These are phyloP conservation scores for Ambrosiella xylebori DNA, from an alignment of 2,329 filamentous ascomycete genomes.

Conservation along the genomic window DNA sequence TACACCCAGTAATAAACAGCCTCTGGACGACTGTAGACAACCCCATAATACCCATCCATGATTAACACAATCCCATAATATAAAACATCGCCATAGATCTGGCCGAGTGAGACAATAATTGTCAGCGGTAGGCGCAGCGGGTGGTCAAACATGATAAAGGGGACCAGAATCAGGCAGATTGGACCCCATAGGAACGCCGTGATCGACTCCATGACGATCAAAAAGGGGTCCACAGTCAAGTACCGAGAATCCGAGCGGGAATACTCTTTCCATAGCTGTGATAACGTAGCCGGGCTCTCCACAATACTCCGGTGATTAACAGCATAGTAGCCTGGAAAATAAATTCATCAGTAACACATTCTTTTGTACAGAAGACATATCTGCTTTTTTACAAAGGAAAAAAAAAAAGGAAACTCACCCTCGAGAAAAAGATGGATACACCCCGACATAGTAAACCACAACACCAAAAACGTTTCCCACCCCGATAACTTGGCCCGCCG, in stretches of 20 bases:
- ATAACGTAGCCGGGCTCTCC: slow-evolving; percentile 26
- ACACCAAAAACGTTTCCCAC: slow-evolving; percentile 39
- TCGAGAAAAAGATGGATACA: slow-evolving; percentile 29
- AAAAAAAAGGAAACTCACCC: slow-evolving; percentile 16
- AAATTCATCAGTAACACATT: no score
- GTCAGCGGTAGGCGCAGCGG: slow-evolving; percentile 33
- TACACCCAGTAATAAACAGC: slow-evolving; percentile 35
- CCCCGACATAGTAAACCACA: slow-evolving; percentile 64
- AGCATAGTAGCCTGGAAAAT: slow-evolving; percentile 29
- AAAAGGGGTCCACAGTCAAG: slow-evolving; percentile 33
- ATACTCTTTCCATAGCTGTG: slow-evolving; percentile 42
- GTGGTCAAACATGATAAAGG: slow-evolving; percentile 26
- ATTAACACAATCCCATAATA: slow-evolving; percentile 33
- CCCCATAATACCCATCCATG: slow-evolving; percentile 23
- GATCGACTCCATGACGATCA: slow-evolving; percentile 38
- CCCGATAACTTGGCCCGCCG: slow-evolving; percentile 36
- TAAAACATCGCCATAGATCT: slow-evolving; percentile 34
- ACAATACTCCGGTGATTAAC: slow-evolving; percentile 27
- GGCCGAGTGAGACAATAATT: slow-evolving; percentile 28
- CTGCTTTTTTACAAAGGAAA: not conserved
- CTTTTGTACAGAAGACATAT: slow-evolving; percentile 7
- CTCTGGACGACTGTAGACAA: slow-evolving; percentile 33
- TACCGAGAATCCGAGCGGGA: slow-evolving; percentile 39
- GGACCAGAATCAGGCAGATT: slow-evolving; percentile 30
- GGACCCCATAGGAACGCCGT: slow-evolving; percentile 38